A percentile compares a stretch with the other conserved stretches of the same genome.
phyloP scores from a whole-genome alignment of 305 asterid genomes.

The Lippia alba region DNA sequence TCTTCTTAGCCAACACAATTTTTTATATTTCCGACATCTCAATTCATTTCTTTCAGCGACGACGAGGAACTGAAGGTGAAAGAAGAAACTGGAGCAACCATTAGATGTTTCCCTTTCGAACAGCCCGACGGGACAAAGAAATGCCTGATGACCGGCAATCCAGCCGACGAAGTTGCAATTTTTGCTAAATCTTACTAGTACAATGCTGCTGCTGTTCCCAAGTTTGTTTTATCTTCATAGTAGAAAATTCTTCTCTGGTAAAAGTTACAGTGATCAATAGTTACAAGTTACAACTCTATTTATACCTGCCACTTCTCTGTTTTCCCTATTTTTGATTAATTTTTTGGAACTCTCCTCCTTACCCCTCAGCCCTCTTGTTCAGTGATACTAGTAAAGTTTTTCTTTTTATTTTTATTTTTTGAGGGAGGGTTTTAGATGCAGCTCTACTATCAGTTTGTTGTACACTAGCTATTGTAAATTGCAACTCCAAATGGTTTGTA shows the following conservation, averaged over 20 bases:
- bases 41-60: slow-evolving; percentile 53
- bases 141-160: slow-evolving; percentile 87
- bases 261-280: background rate
- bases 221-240: background rate
- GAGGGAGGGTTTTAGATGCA: slow-evolving; percentile 22
- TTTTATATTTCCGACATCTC: background rate
- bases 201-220: background rate
- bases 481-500: slow-evolving; percentile 19
- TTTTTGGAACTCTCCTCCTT: background rate
- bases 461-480: slow-evolving; percentile 27
- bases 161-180: slow-evolving; percentile 92
- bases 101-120: slow-evolving; percentile 92
- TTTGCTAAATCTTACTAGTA: slow-evolving; percentile 91
- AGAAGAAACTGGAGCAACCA: slow-evolving; percentile 96
- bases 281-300: background rate
- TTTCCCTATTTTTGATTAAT: background rate
- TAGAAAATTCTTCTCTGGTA: slow-evolving; percentile 1
- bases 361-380: too few species aligned
- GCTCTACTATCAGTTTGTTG: slow-evolving; percentile 26
- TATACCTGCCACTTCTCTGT: background rate
- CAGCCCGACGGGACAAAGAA: slow-evolving; percentile 76
- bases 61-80: slow-evolving; percentile 80
- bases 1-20: slow-evolving; percentile 5
- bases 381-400: background rate
- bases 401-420: slow-evolving; percentile 1